Evolutionary conservation across 805 yeast genomes (phyloP), one percentile per base, ranked within the genome.

Genomic region (Pichia cabralensis): DNA sequence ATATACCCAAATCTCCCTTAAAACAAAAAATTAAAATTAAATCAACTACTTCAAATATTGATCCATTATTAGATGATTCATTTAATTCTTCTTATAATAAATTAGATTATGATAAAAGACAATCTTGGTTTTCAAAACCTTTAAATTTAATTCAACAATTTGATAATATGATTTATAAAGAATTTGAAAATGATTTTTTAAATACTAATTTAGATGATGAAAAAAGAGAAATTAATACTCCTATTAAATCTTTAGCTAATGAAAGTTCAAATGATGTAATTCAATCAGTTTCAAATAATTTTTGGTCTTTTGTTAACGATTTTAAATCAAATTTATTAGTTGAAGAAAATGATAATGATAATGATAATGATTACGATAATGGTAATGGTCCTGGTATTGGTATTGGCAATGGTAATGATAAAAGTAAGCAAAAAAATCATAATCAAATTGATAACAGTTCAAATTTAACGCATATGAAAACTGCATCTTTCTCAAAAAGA

Each of bases 141-240:
- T 59, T 79, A 28, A 69, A 64, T 30, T 61, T 77, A 33, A 63
- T 80, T 30, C 83, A 76, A 44, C 83, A 76, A 41, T 68, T 80
- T 47, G 89, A 80, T 50, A 73, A 69, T 34, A 61, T 76, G 53
- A 58, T 80, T 22, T 83, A 74, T 48, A 69, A 65, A 38, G 86
- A 79, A 50, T 61, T 80, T 37, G 38, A 33, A 8, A 24, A 12
- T 11, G 19, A 30, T 20, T 23, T 28, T 30, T 15, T 25, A 12
- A 31, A 36, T 12, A 35, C 42, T 22, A 41, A 39, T 23, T 33
- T 43, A 28, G 22, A 46, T 3, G 50, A 41, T 11, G 38, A 46
- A 36, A 19, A 31, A 4, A 49, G 34, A 14, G 55, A 52, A 31
- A 48, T 48, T 16, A 47, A 46, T 26, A 41, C 39, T 15, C 57